These are phyloP conservation scores for Aurantiochytrium sp. DNA, from an alignment of 108 stramenopile species.

Conservation along the genomic window DNA sequence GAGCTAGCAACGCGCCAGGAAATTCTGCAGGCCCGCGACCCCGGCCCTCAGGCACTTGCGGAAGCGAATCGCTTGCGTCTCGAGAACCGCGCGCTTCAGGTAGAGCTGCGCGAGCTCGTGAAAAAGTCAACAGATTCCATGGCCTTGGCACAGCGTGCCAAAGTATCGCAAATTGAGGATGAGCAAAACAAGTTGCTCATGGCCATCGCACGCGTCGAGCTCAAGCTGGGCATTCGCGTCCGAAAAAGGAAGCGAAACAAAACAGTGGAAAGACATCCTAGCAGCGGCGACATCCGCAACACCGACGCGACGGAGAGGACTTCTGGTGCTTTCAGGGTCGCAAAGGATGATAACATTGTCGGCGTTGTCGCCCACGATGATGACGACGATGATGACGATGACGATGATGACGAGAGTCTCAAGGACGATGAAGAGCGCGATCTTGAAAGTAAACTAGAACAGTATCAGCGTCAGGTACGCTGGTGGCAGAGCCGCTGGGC, in stretches of 20 bases:
- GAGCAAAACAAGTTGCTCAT: background rate
- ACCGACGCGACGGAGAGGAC: too few species aligned
- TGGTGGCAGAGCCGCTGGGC: slow-evolving; percentile 13
- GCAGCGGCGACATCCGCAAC: too few species aligned
- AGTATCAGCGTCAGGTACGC: background rate
- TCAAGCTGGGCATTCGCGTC: background rate
- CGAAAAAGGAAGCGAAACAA: background rate
- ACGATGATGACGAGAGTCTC: background rate
- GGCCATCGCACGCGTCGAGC: background rate
- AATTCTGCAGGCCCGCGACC: background rate
- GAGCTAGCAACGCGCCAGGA: background rate
- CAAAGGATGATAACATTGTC: background rate
- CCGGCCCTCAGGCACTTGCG: background rate
- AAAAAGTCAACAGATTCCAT: background rate
- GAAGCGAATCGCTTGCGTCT: background rate
- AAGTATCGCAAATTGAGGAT: background rate
- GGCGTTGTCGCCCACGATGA: background rate
- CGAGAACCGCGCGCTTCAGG: background rate
- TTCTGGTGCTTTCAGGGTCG: background rate
- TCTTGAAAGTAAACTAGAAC: background rate
- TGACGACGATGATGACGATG: background rate
- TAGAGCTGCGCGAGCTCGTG: background rate
- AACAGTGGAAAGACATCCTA: background rate
- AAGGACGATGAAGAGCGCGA: background rate
- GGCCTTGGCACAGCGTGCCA: background rate